Conservation (phyloP, 179 eudicot species). For the Spinacia oleracea region DNA sequence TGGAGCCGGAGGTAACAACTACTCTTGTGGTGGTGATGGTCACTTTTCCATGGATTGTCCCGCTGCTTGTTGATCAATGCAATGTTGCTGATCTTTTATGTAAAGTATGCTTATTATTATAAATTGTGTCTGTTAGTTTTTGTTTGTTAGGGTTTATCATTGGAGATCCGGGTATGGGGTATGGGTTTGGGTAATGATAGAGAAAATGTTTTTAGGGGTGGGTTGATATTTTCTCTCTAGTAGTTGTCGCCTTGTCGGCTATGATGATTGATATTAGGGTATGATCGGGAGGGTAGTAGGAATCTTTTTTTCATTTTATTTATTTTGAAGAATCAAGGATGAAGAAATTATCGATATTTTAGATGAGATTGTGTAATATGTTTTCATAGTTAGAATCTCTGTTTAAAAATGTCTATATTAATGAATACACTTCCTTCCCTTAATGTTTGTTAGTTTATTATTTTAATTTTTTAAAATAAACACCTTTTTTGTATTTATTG, state of each 20-base stretch:
- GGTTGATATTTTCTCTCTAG: slow-evolving; percentile 1
- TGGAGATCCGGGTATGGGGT: neutral
- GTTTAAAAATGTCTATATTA: slow-evolving; percentile 16
- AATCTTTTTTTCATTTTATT: neutral
- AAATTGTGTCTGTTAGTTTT: neutral
- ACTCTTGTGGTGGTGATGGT: slow-evolving; percentile 48
- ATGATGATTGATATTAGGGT: slow-evolving; percentile 13
- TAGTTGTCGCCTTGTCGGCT: slow-evolving; percentile 8
- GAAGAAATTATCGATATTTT: neutral
- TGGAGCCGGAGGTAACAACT: slow-evolving; percentile 44
- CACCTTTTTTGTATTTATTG: no score
- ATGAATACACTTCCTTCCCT: neutral
- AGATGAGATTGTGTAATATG: neutral
- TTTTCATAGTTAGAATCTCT: neutral
- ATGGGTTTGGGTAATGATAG: neutral
- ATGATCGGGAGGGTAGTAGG: no score
- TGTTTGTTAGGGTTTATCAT: neutral
- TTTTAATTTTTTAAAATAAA: no score
- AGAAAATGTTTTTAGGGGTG: neutral
- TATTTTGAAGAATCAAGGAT: neutral
- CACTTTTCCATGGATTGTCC: slow-evolving; percentile 62
- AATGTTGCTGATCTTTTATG: neutral
- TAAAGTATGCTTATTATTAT: no score
- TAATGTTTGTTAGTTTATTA: neutral
- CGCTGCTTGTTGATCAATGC: slow-evolving; percentile 11